Evolutionary conservation across 108 stramenopile species (phyloP), one percentile per base, ranked within the genome.

Genomic region (Skeletonema grethae): DNA sequence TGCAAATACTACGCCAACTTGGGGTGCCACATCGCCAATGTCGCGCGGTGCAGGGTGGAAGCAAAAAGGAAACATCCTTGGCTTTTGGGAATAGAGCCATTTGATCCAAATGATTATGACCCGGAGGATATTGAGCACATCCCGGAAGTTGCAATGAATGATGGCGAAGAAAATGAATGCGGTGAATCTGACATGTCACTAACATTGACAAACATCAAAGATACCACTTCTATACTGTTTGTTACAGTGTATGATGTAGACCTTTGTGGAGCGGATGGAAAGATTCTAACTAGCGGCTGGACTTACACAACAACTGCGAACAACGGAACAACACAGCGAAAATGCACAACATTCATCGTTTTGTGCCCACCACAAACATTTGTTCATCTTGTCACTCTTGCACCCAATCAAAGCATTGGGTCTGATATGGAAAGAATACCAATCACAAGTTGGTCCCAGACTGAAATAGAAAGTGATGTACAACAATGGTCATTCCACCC

Each of bases 391-490:
- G 88, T 88, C 39, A 78, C 67, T 41, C 25, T 93, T 4, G 85
- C 77, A 38, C 64, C 74, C 11, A 36, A 67, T 43, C 83, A 74
- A 60, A 25, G 4, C 12, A 61, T 29, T 36, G 65, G 16, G 15
- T 38, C 38, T 35, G 24, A 31, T 16, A 2, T 24, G 3, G 24
- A 72, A n/a, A 61, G 58, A 45, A 36, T 62, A 9, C 66, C 61
- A 32, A 69, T 79, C 38, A 63, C 65, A 28, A 79, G 67, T 57
- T 79, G 78, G 78, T 72, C 72, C 8, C 61, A 84, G 20, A 31
- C 91, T 7, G 81, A 82, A 43, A 87, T 94, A 32, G 92, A 94
- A 55, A 89, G 80, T 65, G 92, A 91, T 53, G 85, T 94, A 2
- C 87, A 86, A 66, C 66, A 75, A 20, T 90, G 88, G 88, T 76